Evolutionary conservation across 2,329 filamentous ascomycete genomes (phyloP), one percentile per base, ranked within the genome.

Genomic region (Botrytis deweyae): DNA sequence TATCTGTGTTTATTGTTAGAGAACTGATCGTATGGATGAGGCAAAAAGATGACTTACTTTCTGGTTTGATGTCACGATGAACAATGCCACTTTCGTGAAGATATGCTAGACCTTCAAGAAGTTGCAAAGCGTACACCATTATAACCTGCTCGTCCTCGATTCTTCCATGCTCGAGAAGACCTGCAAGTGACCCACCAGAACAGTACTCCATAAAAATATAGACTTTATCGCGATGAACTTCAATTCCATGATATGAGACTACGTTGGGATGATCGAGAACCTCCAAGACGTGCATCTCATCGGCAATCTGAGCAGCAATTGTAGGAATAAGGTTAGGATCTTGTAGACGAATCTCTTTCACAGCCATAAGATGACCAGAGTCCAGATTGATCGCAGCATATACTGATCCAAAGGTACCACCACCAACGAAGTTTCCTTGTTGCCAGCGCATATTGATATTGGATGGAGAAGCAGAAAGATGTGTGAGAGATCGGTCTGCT

Each of bases 161-260:
- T 59, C 96, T 92, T 20, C 96, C 96, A 80, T 99, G 95, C 82
- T 99, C 96, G 61, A 99, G 86, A 70, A 99, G 85, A 69, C 89
- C 92, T 61, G 96, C 95, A 67, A 99, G 87, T 25, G 95, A 98
- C 33, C 96, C 96, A 70, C 96, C 95, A 7, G 94, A 97, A 83
- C 96, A 99, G 83, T 97, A 98, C 83, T 99, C 96, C 96, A 99
- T 99, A 82, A 99, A 99, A 78, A 99, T 98, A 83, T 98, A 99
- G n/a, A 99, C 96, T 81, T 97, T 96, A 86, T 99, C 96, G 76
- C 96, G 90, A 83, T 99, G 96, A 4, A 98, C 96, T 83, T 99
- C 96, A 80, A 99, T 98, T 74, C 96, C 96, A 81, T 96, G 96
- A 83, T 99, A 99, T 16, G 94, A 95, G 36, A 99, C 97, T 75